Evolutionary conservation across 2,329 filamentous ascomycete genomes (phyloP).

Genomic region (Sphaerulina vaccinii): DNA sequence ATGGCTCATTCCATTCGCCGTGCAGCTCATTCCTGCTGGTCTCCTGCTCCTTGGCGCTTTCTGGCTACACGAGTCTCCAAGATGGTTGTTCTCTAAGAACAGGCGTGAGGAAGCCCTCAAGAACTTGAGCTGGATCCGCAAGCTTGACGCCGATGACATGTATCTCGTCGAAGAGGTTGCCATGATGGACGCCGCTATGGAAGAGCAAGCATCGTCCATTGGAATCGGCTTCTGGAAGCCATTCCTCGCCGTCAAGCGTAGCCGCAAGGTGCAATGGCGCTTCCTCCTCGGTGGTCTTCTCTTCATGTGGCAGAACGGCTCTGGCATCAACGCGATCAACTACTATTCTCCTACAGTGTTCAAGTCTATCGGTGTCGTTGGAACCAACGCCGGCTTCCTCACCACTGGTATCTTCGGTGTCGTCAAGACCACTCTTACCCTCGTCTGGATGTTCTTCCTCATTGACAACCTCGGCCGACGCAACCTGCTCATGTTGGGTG

Average conservation of each 20-base stretch:
- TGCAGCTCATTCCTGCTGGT: slow-evolving; percentile 67
- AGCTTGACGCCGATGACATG: slow-evolving; percentile 55
- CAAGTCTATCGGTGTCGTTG: slow-evolving; percentile 61
- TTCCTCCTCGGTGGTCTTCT: slow-evolving; percentile 72
- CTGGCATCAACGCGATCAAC: slow-evolving; percentile 76
- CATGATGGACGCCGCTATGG: slow-evolving; percentile 68
- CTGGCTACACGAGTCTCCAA: slow-evolving; percentile 47
- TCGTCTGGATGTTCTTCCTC: slow-evolving; percentile 68
- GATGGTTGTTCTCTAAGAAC: slow-evolving; percentile 47
- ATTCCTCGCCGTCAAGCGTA: slow-evolving; percentile 56
- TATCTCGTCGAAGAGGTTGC: slow-evolving; percentile 74
- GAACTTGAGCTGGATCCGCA: slow-evolving; percentile 62
- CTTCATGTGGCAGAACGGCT: slow-evolving; percentile 77
- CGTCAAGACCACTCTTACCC: slow-evolving; percentile 67
- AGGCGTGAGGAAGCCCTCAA: slow-evolving; percentile 42
- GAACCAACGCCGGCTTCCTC: slow-evolving; percentile 59
- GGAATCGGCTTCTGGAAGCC: slow-evolving; percentile 75
- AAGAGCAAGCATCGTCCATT: slow-evolving; percentile 61
- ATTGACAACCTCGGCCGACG: slow-evolving; percentile 65
- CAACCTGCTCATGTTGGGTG: slow-evolving; percentile 65
- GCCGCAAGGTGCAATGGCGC: slow-evolving; percentile 63
- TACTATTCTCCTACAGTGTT: slow-evolving; percentile 72
- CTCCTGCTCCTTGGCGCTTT: slow-evolving; percentile 51
- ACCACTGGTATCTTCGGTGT: slow-evolving; percentile 77
- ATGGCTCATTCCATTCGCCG: slow-evolving; percentile 55